phyloP scores from a whole-genome alignment of 1,284 basidiomycete species.

The Puccinia hordei region DNA sequence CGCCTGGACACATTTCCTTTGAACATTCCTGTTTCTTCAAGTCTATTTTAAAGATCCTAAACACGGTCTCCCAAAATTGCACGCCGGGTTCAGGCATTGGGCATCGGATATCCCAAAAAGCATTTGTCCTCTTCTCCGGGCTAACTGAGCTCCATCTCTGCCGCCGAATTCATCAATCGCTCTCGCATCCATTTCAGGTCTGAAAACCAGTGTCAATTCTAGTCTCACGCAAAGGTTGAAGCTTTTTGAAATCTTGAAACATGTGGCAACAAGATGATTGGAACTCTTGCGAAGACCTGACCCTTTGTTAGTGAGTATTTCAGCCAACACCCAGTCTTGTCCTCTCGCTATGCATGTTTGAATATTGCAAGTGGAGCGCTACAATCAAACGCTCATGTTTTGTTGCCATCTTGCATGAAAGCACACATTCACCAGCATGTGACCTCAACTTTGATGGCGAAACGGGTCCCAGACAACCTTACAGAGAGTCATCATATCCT shows the following conservation, averaged over 20 bases:
- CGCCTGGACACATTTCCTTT: neutral
- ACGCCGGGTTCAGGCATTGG: neutral
- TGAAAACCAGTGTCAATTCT: neutral
- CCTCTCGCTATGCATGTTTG: too few relatives aligned
- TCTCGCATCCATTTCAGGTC: neutral
- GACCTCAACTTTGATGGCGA: neutral
- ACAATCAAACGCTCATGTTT: neutral
- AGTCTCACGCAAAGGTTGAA: neutral
- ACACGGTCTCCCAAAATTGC: neutral
- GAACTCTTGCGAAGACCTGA: conserved; percentile 17
- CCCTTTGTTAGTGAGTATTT: conserved; percentile 12
- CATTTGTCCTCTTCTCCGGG: neutral
- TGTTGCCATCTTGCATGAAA: neutral
- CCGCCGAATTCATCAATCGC: neutral
- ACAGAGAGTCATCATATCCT: neutral
- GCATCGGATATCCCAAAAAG: neutral
- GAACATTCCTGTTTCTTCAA: neutral
- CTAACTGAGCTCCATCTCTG: neutral
- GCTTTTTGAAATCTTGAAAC: neutral
- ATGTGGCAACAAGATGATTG: conserved; percentile 32
- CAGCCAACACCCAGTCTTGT: neutral
- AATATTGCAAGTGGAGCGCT: neutral
- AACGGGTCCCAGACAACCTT: neutral
- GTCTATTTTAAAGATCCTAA: neutral
- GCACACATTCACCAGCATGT: neutral